Evolutionary conservation across 1,139 yeast species (phyloP).

Genomic region (Geotrichum aggregatum): DNA sequence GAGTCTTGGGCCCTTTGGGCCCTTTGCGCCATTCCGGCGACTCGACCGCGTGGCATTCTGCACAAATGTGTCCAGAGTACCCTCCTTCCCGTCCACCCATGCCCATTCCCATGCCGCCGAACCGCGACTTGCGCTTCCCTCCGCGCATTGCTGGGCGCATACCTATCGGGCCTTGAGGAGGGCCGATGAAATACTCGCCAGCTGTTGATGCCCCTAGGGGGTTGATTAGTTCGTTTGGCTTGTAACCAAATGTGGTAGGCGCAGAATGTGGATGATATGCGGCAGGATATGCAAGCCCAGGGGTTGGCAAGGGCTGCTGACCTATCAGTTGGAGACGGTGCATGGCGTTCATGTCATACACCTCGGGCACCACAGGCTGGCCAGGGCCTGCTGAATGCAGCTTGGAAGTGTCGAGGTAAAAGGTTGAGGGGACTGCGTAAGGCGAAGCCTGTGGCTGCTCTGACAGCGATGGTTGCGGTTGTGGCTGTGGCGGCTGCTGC

Average conservation of each 20-base stretch:
- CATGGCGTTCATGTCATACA: constrained; percentile 6
- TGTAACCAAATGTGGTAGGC: constrained; percentile 1
- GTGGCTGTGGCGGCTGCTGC: not conserved
- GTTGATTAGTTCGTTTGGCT: not conserved
- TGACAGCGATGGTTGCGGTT: not conserved
- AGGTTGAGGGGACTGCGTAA: not conserved
- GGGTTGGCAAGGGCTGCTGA: constrained; percentile 14
- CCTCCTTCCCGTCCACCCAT: constrained; percentile 1
- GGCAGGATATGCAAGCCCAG: not conserved
- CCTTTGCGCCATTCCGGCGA: constrained; percentile 70
- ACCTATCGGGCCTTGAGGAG: not conserved
- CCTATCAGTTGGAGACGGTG: constrained; percentile 15
- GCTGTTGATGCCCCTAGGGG: not conserved
- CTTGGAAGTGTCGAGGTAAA: constrained; percentile 4
- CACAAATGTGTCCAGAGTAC: constrained; percentile 26
- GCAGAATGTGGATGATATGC: constrained; percentile 4
- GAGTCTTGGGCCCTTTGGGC: constrained; percentile 59
- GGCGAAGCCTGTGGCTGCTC: not conserved
- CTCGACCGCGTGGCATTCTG: constrained; percentile 58
- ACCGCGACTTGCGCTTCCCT: constrained; percentile 11
- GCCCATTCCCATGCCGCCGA: constrained; percentile 5
- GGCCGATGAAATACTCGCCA: not conserved
- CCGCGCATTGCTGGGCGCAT: constrained; percentile 5
- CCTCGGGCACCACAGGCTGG: constrained; percentile 2
- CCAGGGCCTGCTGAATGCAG: constrained; percentile 1